A percentile compares a stretch with the other conserved stretches of the same genome.
Evolutionary conservation across 371 early-diverging fungal species (phyloP).

Genomic region (Conidiobolus incongruus): DNA sequence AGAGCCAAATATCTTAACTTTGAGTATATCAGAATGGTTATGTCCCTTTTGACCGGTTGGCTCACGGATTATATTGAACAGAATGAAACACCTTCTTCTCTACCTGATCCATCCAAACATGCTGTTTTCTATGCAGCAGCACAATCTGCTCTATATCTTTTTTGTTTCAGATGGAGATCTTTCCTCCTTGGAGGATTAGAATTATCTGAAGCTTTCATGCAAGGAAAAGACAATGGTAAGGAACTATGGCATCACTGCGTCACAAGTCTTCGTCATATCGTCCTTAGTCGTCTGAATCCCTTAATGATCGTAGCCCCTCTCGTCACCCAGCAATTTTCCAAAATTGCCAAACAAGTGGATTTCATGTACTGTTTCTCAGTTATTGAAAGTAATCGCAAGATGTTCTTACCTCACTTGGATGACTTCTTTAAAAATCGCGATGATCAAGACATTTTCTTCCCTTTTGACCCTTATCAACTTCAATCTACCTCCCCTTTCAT

Average conservation of each 20-base stretch:
- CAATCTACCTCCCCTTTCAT: slow-evolving; percentile 32
- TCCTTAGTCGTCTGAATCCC: slow-evolving; percentile 69
- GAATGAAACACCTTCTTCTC: too few relatives aligned
- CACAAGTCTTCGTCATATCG: slow-evolving; percentile 39
- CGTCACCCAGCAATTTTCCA: slow-evolving; percentile 67
- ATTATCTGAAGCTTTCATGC: too few relatives aligned
- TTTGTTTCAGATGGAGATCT: slow-evolving; percentile 87
- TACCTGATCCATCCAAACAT: slow-evolving; percentile 28
- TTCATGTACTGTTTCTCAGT: slow-evolving; percentile 72
- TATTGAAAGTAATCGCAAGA: slow-evolving; percentile 34
- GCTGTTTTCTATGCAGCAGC: slow-evolving; percentile 65
- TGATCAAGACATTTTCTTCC: slow-evolving; percentile 41
- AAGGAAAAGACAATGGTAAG: background rate
- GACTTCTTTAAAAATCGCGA: too few relatives aligned
- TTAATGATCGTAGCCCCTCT: slow-evolving; percentile 55
- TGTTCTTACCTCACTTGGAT: slow-evolving; percentile 16
- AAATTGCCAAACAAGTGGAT: slow-evolving; percentile 44
- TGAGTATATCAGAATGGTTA: slow-evolving; percentile 28
- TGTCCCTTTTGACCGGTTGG: slow-evolving; percentile 42
- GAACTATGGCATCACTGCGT: slow-evolving; percentile 28
- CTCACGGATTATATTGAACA: slow-evolving; percentile 38
- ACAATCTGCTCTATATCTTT: slow-evolving; percentile 76
- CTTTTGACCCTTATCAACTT: slow-evolving; percentile 81
- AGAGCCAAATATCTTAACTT: slow-evolving; percentile 56
- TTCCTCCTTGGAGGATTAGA: too few relatives aligned